These are phyloP conservation scores for Dacryopinax spathularia DNA, from an alignment of 768 basidiomycete species.

Conservation along the genomic window DNA sequence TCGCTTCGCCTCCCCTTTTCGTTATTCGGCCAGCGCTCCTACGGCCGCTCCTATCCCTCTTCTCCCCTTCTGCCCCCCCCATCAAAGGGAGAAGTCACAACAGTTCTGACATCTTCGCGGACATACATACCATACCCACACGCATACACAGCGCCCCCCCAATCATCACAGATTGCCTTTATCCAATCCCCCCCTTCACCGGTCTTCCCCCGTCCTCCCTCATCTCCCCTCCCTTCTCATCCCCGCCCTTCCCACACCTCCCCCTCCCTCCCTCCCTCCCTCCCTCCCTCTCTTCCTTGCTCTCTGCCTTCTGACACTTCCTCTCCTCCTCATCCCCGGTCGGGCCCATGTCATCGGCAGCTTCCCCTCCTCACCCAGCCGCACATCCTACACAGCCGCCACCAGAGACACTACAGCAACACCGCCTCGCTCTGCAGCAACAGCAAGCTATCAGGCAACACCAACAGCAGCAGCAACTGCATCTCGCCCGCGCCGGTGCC, in stretches of 20 bases:
- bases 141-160: neutral
- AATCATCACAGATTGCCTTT: too few species aligned
- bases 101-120: too few species aligned
- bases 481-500: too few species aligned
- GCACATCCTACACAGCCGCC: slow-evolving; percentile 17
- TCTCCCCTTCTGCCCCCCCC: too few species aligned
- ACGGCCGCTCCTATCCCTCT: too few species aligned
- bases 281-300: slow-evolving; percentile 9
- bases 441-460: neutral
- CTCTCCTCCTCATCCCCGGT: slow-evolving; percentile 8
- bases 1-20: too few species aligned
- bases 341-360: neutral
- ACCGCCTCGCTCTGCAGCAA: slow-evolving; percentile 1
- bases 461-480: neutral
- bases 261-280: slow-evolving; percentile 13
- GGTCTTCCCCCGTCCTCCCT: neutral
- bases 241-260: slow-evolving; percentile 7
- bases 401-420: slow-evolving; percentile 29
- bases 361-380: neutral
- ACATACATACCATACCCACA: neutral
- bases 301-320: slow-evolving; percentile 6
- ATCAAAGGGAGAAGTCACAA: too few species aligned
- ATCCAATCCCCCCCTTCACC: neutral
- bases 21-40: too few species aligned
- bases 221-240: neutral